These are phyloP conservation scores for Leptomonas pyrrhocoris DNA, from an alignment of 208 protist species.

Conservation along the genomic window DNA sequence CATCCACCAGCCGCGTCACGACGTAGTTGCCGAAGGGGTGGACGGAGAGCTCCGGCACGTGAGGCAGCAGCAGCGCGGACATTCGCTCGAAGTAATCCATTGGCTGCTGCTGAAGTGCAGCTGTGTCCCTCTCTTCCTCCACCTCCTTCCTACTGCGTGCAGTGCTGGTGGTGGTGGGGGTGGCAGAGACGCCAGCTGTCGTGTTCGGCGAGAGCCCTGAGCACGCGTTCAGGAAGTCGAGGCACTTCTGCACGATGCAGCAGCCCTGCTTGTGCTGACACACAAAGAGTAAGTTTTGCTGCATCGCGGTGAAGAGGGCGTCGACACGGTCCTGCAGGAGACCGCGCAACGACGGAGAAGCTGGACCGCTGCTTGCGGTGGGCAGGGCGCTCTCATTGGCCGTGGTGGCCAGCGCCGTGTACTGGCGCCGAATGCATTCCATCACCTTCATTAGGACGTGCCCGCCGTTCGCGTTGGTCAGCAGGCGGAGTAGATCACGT, in stretches of 20 bases:
- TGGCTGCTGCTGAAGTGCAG: conserved; percentile 1
- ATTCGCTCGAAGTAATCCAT: conserved; percentile 42
- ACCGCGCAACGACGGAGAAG: conserved; percentile 12
- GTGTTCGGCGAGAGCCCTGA: conserved; percentile 11
- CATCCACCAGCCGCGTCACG: conserved; percentile 92
- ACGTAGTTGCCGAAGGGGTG: conserved; percentile 98
- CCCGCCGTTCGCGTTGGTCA: conserved; percentile 96
- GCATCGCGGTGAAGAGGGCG: conserved; percentile 51
- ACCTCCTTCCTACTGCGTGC: background rate
- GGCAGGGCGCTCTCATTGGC: background rate
- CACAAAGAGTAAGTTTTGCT: conserved; percentile 51
- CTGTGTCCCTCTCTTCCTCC: background rate
- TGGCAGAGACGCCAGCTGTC: too few species aligned
- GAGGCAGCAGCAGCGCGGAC: conserved; percentile 60
- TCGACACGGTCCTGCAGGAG: conserved; percentile 29
- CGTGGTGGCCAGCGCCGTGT: conserved; percentile 15
- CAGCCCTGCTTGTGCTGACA: conserved; percentile 79
- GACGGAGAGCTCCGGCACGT: conserved; percentile 74
- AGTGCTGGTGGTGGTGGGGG: background rate
- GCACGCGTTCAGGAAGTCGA: conserved; percentile 74
- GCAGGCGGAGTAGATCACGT: conserved; percentile 64
- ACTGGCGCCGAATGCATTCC: conserved; percentile 43
- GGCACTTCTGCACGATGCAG: conserved; percentile 95
- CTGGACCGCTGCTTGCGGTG: background rate
- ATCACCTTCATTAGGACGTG: conserved; percentile 94